Evolutionary conservation across 2,329 filamentous ascomycete genomes (phyloP), one percentile per base, ranked within the genome.

Genomic region (Tolypocladium sp.): DNA sequence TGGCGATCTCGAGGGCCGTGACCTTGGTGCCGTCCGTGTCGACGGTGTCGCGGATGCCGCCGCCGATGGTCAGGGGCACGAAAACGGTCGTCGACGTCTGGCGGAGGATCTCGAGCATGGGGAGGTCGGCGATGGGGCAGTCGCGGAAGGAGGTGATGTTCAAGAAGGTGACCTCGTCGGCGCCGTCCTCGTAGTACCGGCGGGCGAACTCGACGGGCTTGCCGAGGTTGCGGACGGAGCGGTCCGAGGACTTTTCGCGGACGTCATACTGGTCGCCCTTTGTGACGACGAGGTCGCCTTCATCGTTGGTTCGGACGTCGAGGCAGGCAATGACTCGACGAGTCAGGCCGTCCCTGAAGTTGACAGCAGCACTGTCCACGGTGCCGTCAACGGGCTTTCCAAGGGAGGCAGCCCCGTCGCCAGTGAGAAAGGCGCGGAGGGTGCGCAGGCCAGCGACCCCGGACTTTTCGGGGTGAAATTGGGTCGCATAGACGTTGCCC

Each of bases 181-280:
- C 92, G 61, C 94, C 94, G 76, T 96, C 91, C 69, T 95, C 88
- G 79, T 97, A 99, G 79, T 99, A 99, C 68, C 85, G 86, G 74
- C 85, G 86, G 10, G 94, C 94, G 84, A 99, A 90, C 64, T 96
- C 92, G 55, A 99, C 92, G 2, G 94, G 94, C 75, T 99, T 99
- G 64, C 94, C 94, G 4, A 99, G 82, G 73, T 99, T 99, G 63
- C 94, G 87, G 41, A 99, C 92, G 65, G 71, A 71, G 58, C 83
- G 80, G 59, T 79, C 79, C 17, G 77, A 79, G 27, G 79, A 79
- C 75, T 97, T 97, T 69, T 97, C 94, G 38, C 94, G 90, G 8
- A 99, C 94, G 69, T 99, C 94, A 77, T 99, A 99, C 74, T 97
- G 93, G 75, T 99, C 94, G 59, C 94, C 94, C 75, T 99, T 99